Percentiles rank a stretch among this genome's conserved stretches.
Conservation (phyloP, 129 eudicot genomes). For the Artemisia argyi region DNA sequence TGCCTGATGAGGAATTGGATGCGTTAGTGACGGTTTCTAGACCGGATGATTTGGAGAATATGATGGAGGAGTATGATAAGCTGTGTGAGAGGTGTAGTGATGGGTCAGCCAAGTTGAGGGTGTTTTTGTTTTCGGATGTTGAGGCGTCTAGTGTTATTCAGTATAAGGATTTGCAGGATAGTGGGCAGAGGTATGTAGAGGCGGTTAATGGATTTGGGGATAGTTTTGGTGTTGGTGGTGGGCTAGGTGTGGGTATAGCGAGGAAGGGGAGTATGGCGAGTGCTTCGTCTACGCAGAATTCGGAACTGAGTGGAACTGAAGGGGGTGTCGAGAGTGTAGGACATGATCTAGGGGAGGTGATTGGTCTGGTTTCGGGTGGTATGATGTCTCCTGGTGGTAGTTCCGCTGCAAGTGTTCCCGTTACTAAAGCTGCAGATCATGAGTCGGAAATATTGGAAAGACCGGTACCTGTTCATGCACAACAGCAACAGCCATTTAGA, state of each 20-base stretch:
- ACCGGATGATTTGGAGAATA: conserved; percentile 80
- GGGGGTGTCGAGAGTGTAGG: conserved; percentile 46
- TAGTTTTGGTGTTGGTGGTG: conserved; percentile 32
- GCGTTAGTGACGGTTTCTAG: conserved; percentile 82
- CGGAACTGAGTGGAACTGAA: conserved; percentile 66
- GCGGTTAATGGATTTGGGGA: conserved; percentile 74
- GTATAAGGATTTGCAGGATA: conserved; percentile 62
- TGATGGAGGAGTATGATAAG: conserved; percentile 96
- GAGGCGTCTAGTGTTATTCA: conserved; percentile 50
- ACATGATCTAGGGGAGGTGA: conserved; percentile 57
- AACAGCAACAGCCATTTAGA: conserved; percentile 39
- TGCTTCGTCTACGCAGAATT: conserved; percentile 65
- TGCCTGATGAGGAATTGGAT: conserved; percentile 93
- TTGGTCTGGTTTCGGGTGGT: conserved; percentile 37
- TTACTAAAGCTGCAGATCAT: conserved; percentile 41
- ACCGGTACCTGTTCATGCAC: conserved; percentile 44
- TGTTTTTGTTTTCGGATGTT: conserved; percentile 72
- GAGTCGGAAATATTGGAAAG: conserved; percentile 52
- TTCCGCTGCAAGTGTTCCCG: conserved; percentile 34
- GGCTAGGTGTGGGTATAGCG: conserved; percentile 43
- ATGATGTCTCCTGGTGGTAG: conserved; percentile 47
- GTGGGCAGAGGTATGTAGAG: conserved; percentile 76
- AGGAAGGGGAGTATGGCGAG: conserved; percentile 72
- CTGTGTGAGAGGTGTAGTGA: conserved; percentile 64
- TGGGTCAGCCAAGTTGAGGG: conserved; percentile 74